A percentile compares a stretch with the other conserved stretches of the same genome.
phyloP scores from a whole-genome alignment of 148 eudicot genomes.

The Fallopia convolvulus region DNA sequence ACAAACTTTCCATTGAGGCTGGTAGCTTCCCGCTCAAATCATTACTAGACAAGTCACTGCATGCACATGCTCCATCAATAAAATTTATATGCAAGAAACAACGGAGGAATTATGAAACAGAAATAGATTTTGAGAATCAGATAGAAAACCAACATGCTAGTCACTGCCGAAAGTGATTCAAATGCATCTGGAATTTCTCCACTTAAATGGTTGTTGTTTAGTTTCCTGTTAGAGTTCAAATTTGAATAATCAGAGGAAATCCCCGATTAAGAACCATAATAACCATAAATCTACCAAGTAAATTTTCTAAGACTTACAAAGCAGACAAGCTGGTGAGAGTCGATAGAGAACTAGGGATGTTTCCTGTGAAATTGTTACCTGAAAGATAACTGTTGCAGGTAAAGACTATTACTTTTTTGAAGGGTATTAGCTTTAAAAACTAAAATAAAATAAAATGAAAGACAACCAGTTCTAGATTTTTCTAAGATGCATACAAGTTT shows the following conservation, averaged over 20 bases:
- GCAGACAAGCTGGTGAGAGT: conserved; percentile 45
- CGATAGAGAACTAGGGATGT: conserved; percentile 64
- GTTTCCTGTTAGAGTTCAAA: conserved; percentile 45
- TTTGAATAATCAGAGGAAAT: conserved; percentile 7
- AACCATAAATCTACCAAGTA: not conserved
- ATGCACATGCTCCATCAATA: conserved; percentile 7
- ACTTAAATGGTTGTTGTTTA: conserved; percentile 58
- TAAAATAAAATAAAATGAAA: not conserved
- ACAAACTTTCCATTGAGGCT: conserved; percentile 49
- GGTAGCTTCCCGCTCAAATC: conserved; percentile 76
- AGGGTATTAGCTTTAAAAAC: not conserved
- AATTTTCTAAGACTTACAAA: conserved; percentile 35
- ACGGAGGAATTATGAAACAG: not conserved
- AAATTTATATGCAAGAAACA: not conserved
- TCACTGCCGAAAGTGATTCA: conserved; percentile 41
- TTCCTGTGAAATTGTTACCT: conserved; percentile 73
- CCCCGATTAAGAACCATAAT: not conserved
- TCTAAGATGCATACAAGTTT: conserved; percentile 42
- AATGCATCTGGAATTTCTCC: conserved; percentile 94
- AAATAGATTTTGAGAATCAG: conserved; percentile 8
- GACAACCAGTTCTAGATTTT: not conserved
- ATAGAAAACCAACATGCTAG: conserved; percentile 52
- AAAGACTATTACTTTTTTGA: conserved; percentile 31
- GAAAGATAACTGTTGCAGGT: conserved; percentile 84
- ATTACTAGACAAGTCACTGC: conserved; percentile 73